phyloP scores from a whole-genome alignment of 305 asterid species.

The Striga hermonthica region DNA sequence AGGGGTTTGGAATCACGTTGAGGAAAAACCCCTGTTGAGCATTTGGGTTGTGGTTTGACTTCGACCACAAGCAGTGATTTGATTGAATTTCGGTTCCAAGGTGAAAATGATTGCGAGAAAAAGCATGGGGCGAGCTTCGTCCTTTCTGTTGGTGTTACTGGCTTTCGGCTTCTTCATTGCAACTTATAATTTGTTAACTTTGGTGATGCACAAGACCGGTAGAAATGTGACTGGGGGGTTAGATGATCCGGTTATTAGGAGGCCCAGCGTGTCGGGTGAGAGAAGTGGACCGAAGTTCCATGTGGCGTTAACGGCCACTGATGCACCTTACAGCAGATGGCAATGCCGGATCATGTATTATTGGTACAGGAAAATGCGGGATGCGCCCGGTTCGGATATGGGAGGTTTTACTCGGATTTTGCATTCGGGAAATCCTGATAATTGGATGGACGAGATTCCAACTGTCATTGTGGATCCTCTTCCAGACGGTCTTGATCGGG shows the following conservation, averaged over 20 bases:
- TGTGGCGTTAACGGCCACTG: constrained; percentile 79
- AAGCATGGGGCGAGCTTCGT: constrained; percentile 53
- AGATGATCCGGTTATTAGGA: constrained; percentile 43
- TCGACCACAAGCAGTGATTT: constrained; percentile 7
- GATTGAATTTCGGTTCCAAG: constrained; percentile 22
- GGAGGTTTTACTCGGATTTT: constrained; percentile 90
- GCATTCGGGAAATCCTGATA: constrained; percentile 86
- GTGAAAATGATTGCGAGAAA: constrained; percentile 43
- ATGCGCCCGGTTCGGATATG: constrained; percentile 80
- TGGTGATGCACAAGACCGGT: constrained; percentile 47
- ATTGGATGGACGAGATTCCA: constrained; percentile 91
- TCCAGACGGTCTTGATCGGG: constrained; percentile 95
- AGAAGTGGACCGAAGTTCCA: constrained; percentile 45
- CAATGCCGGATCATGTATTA: constrained; percentile 93
- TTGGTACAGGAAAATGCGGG: constrained; percentile 86
- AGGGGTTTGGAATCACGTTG: constrained; percentile 17
- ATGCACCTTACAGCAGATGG: constrained; percentile 91
- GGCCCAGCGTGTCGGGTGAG: constrained; percentile 33
- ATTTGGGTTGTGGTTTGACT: constrained; percentile 25
- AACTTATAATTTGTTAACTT: constrained; percentile 55
- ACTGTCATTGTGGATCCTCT: constrained; percentile 84
- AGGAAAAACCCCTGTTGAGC: constrained; percentile 13
- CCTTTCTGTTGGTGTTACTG: constrained; percentile 53
- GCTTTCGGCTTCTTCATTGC: constrained; percentile 68
- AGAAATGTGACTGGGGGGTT: constrained; percentile 32